phyloP scores from a whole-genome alignment of 2,329 filamentous ascomycete species.

The Neonectria hederae region DNA sequence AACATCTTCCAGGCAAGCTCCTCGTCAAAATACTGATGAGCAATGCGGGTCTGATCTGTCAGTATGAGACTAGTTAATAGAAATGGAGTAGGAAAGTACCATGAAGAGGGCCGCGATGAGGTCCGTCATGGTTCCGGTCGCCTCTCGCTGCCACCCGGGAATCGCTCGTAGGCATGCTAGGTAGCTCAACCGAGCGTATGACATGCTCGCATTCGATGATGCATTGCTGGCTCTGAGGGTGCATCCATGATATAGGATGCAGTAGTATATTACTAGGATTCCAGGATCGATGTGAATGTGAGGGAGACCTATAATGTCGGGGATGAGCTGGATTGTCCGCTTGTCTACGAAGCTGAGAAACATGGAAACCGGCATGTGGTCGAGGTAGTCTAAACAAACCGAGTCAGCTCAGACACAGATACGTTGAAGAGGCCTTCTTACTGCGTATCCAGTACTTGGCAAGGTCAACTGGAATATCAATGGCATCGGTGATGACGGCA shows the following conservation, averaged over 20 bases:
- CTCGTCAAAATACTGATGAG: slow-evolving; percentile 46
- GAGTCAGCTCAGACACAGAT: neutral
- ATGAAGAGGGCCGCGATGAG: slow-evolving; percentile 44
- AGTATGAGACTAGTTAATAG: neutral
- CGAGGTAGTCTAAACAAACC: slow-evolving; percentile 38
- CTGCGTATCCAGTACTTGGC: slow-evolving; percentile 43
- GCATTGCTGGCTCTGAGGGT: slow-evolving; percentile 36
- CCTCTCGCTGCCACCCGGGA: slow-evolving; percentile 44
- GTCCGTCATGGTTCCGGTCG: slow-evolving; percentile 44
- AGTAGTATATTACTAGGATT: slow-evolving; percentile 20
- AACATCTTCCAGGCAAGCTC: slow-evolving; percentile 46
- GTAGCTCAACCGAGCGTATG: slow-evolving; percentile 40
- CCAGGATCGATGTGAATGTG: slow-evolving; percentile 20
- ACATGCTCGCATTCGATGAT: slow-evolving; percentile 17
- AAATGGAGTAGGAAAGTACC: slow-evolving; percentile 16
- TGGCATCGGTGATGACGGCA: slow-evolving; percentile 36
- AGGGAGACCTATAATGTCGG: slow-evolving; percentile 31
- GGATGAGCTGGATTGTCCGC: slow-evolving; percentile 43
- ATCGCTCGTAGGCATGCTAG: slow-evolving; percentile 44
- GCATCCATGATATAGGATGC: slow-evolving; percentile 43
- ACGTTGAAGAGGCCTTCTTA: slow-evolving; percentile 8
- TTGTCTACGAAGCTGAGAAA: slow-evolving; percentile 42
- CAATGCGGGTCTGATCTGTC: slow-evolving; percentile 39
- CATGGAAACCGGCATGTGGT: slow-evolving; percentile 43
- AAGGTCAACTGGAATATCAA: slow-evolving; percentile 41